phyloP scores from a whole-genome alignment of 2,329 filamentous ascomycete species.

The Sclerotinia trifoliorum region DNA sequence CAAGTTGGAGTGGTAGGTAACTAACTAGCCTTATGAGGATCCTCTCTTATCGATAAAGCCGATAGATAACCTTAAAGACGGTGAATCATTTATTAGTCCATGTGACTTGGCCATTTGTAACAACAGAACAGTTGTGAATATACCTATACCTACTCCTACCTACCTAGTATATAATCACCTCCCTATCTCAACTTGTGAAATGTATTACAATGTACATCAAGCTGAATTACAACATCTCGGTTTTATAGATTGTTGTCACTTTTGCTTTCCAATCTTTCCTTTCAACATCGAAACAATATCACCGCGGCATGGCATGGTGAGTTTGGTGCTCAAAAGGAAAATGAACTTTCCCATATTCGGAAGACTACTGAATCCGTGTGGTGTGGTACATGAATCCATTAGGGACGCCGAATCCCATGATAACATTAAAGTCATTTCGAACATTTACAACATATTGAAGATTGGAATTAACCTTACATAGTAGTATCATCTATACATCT shows the following conservation, averaged over 20 bases:
- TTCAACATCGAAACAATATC: neutral
- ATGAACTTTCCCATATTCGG: neutral
- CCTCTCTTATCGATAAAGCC: slow-evolving; percentile 22
- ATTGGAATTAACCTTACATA: neutral
- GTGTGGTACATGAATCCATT: neutral
- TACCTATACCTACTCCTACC: no score
- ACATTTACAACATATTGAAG: neutral
- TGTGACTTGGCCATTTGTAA: neutral
- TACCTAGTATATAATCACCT: neutral
- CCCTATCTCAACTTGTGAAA: no score
- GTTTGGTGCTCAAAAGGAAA: neutral
- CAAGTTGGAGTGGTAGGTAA: neutral
- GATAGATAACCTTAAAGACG: slow-evolving; percentile 15
- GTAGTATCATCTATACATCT: neutral
- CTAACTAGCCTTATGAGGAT: slow-evolving; percentile 16
- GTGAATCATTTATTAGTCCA: slow-evolving; percentile 7
- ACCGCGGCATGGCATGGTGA: neutral
- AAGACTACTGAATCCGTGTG: neutral
- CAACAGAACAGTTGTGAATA: no score
- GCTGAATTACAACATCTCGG: neutral
- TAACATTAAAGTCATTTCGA: neutral
- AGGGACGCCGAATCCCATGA: neutral
- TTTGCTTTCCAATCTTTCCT: neutral
- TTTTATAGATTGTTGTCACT: neutral
- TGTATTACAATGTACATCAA: neutral